Evolutionary conservation across 2,329 filamentous ascomycete species (phyloP).

Genomic region (Aspergillaceae sp.): DNA sequence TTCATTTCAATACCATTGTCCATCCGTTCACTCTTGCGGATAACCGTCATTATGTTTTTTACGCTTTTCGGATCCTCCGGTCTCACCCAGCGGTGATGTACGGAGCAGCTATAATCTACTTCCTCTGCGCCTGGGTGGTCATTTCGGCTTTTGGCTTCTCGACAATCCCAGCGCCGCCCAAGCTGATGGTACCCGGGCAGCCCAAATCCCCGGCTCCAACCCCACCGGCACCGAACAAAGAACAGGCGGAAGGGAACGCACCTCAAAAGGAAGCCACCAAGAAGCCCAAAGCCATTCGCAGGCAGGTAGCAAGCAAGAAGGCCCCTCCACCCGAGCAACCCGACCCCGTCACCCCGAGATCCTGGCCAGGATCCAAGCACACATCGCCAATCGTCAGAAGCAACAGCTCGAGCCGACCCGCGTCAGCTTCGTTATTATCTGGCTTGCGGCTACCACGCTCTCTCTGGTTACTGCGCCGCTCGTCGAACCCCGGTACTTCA

Average conservation of each 20-base stretch:
- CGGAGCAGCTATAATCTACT: slow-evolving; percentile 60
- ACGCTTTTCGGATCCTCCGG: slow-evolving; percentile 79
- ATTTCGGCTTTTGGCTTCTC: slow-evolving; percentile 53
- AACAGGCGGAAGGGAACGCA: slow-evolving; percentile 4
- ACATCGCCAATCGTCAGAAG: slow-evolving; percentile 23
- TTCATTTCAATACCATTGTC: slow-evolving; percentile 81
- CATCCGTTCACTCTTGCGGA: slow-evolving; percentile 95
- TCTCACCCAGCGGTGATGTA: slow-evolving; percentile 57
- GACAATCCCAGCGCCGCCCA: slow-evolving; percentile 14
- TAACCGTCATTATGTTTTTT: slow-evolving; percentile 96
- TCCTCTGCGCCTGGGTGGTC: slow-evolving; percentile 58
- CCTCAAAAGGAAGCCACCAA: slow-evolving; percentile 15
- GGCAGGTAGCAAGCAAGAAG: slow-evolving; percentile 13
- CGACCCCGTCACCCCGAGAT: slow-evolving; percentile 17
- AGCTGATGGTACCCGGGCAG: slow-evolving; percentile 12
- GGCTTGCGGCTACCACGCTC: slow-evolving; percentile 62
- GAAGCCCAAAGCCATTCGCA: slow-evolving; percentile 16
- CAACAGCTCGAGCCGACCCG: slow-evolving; percentile 22
- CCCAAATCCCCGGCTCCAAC: neutral
- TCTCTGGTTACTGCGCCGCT: slow-evolving; percentile 82
- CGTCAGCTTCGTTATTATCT: slow-evolving; percentile 50
- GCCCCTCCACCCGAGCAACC: slow-evolving; percentile 7
- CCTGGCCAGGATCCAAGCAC: slow-evolving; percentile 20
- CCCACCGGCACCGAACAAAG: slow-evolving; percentile 2
- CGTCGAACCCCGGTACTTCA: slow-evolving; percentile 93